A percentile compares a stretch with the other conserved stretches of the same genome.
Conservation (phyloP, 345 rosid genomes). For the Eucalyptus dawsonii region DNA sequence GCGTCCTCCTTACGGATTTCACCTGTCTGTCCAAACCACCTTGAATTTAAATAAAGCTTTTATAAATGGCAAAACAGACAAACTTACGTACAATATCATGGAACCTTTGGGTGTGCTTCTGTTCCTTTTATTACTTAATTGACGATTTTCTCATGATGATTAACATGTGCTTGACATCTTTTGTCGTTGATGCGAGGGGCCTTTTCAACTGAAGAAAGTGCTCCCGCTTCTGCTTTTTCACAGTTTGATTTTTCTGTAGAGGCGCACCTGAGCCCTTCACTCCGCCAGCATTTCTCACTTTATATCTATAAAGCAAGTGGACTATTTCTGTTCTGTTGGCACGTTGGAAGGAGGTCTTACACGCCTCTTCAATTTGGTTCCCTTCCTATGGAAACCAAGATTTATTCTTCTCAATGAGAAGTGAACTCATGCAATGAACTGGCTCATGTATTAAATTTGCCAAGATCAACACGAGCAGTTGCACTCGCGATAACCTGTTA, state of each 20-base stretch:
- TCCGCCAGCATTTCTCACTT: background rate
- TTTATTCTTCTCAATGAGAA: background rate
- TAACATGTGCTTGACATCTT: background rate
- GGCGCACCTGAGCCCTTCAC: background rate
- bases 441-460: background rate
- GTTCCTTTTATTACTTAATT: background rate
- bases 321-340: background rate
- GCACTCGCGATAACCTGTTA: background rate
- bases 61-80: background rate
- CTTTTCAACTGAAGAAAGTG: background rate
- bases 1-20: background rate
- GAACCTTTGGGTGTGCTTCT: background rate
- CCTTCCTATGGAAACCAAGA: background rate
- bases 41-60: background rate
- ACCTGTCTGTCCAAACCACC: background rate
- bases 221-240: background rate
- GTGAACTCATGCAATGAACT: background rate
- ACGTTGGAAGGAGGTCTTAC: background rate
- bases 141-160: background rate
- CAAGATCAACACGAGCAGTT: background rate
- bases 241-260: background rate
- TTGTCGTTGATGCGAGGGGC: background rate
- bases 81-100: background rate
- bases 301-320: background rate
- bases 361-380: background rate